Conservation (phyloP, 495 filamentous ascomycete genomes). For the Penicillium coprophilum region DNA sequence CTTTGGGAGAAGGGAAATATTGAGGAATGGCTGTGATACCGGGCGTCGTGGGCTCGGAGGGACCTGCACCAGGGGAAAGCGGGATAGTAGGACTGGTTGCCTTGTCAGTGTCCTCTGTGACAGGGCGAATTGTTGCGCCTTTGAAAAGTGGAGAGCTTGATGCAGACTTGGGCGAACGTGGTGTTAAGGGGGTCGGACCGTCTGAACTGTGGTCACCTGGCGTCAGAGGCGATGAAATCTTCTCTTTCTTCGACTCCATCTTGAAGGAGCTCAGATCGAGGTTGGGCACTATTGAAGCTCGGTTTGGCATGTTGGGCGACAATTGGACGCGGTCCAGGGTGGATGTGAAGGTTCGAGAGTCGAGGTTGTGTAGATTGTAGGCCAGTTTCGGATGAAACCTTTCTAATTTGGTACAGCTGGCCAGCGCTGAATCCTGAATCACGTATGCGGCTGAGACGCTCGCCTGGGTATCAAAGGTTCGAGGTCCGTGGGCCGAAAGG, state of each 20-base stretch:
- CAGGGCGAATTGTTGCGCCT: constrained; percentile 46
- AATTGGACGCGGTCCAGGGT: constrained; percentile 15
- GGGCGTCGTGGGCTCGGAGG: constrained; percentile 42
- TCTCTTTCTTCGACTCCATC: constrained; percentile 31
- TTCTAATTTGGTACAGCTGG: neutral
- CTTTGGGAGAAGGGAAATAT: constrained; percentile 52
- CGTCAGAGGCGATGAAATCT: constrained; percentile 37
- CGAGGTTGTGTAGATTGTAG: constrained; percentile 9
- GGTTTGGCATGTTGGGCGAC: constrained; percentile 42
- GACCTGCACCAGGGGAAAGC: constrained; percentile 28
- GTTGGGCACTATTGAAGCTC: constrained; percentile 44
- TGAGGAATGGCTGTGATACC: constrained; percentile 55
- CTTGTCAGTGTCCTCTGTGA: constrained; percentile 42
- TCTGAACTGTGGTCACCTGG: constrained; percentile 43
- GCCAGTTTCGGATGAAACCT: constrained; percentile 1
- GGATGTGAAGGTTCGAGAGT: constrained; percentile 7
- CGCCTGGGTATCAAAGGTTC: neutral
- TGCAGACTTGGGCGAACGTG: constrained; percentile 44
- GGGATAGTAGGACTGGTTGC: constrained; percentile 37
- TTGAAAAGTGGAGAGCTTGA: constrained; percentile 46
- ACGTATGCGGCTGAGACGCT: constrained; percentile 7
- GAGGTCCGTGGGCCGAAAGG: constrained; percentile 6
- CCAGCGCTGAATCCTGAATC: neutral
- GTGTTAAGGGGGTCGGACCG: constrained; percentile 43
- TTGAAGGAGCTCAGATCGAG: constrained; percentile 44